phyloP scores from a whole-genome alignment of 345 rosid species.

The Cochlearia excelsa region DNA sequence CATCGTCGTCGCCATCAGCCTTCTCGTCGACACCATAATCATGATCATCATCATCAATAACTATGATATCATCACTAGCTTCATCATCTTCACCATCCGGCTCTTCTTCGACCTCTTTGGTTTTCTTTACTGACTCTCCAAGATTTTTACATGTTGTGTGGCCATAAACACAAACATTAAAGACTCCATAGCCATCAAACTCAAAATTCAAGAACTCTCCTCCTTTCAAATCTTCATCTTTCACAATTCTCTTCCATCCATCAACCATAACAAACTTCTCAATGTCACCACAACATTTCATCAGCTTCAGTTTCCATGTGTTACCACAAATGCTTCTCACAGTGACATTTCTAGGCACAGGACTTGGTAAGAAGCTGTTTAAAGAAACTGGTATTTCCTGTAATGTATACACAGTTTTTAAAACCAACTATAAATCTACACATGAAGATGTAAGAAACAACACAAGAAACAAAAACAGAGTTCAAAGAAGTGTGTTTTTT shows the following conservation, averaged over 20 bases:
- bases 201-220: slow-evolving; percentile 26
- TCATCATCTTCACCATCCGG: too few relatives aligned
- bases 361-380: slow-evolving; percentile 14
- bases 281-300: neutral
- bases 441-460: neutral
- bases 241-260: slow-evolving; percentile 24
- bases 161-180: slow-evolving; percentile 23
- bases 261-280: slow-evolving; percentile 17
- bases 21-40: neutral
- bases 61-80: too few relatives aligned
- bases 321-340: slow-evolving; percentile 19
- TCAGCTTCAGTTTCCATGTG: slow-evolving; percentile 14
- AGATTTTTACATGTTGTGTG: slow-evolving; percentile 18
- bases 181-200: slow-evolving; percentile 17
- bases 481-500: neutral
- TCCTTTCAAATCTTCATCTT: slow-evolving; percentile 1
- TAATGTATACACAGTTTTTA: neutral
- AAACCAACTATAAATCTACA: neutral
- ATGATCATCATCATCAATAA: neutral
- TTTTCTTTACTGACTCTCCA: too few relatives aligned
- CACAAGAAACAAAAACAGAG: slow-evolving; percentile 3
- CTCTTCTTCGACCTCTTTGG: neutral
- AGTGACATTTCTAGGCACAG: slow-evolving; percentile 15
- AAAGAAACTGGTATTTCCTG: slow-evolving; percentile 24
- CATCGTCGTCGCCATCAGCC: too few relatives aligned